Base-by-base conservation (phyloP, 345 rosid genomes). In the Citrus reticulata region DNA sequence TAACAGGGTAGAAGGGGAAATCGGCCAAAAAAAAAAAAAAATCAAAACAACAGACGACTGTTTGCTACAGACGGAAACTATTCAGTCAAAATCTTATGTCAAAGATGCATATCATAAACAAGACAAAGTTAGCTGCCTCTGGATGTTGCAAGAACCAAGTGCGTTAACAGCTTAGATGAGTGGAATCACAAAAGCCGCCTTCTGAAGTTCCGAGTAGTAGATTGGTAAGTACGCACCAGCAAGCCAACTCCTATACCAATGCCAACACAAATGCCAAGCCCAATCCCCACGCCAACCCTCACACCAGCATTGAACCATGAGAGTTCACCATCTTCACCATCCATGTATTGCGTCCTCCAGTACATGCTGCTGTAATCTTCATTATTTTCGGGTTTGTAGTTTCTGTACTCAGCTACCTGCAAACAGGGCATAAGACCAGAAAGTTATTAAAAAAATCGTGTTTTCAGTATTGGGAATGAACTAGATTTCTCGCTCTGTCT, bases 291-390 rank as follows among this genome's bases (percentile, higher is more conserved):
- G 32, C 99, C 98, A 78, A 93, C 99, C 62, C 98, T 86, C 37
- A 95, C 98, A 51, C 99, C 99, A 0, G 99, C 97, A 75, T 93
- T 96, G 81, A 96, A 94, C 99, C 97, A 96, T 2, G 97, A 90
- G 68, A 95, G 91, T 80, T 93, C 97, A 1, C 99, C 97, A 62
- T 93, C 96, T 85, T 92, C 98, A 11, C 86, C 83, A 14, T 91
- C 97, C 73, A 87, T 77, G 75, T 83, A 90, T 81, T 89, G 93
- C 3, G 78, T 84, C 79, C 92, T 83, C 97, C 94, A 83, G 87
- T 91, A 89, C 89, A 90, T 80, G 83, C 83, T 87, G 42, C 81
- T 74, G 58, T 91, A 87, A 66, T 90, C 94, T 87, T 91, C 98
- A 24, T 91, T 91, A 24, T 79, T 81, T 39, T 87, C 90, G 22